These are phyloP conservation scores for Thuidium tamariscinum DNA, from an alignment of 225 moss, liverwort and hornwort genomes.

Conservation along the genomic window DNA sequence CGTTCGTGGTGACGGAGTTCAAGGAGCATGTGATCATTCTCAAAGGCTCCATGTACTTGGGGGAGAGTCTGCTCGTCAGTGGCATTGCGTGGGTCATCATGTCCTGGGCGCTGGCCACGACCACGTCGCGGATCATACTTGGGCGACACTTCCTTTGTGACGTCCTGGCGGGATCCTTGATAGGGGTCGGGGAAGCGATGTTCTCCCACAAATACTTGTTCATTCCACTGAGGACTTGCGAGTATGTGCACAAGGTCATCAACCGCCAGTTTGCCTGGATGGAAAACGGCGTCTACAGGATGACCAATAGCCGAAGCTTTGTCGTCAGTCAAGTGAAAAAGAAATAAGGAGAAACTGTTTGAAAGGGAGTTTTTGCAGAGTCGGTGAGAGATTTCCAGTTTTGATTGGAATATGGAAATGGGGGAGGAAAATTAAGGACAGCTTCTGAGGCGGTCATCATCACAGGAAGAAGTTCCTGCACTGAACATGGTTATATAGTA, in stretches of 20 bases:
- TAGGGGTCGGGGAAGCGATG: conserved; percentile 51
- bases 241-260: conserved; percentile 29
- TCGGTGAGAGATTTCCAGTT: background rate
- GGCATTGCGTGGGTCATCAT: background rate
- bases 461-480: background rate
- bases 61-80: conserved; percentile 14
- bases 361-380: background rate
- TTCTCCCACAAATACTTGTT: conserved; percentile 40
- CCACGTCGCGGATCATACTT: conserved; percentile 56
- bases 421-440: background rate
- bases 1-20: background rate
- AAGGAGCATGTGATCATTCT: conserved; percentile 3
- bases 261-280: conserved; percentile 10
- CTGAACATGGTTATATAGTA: background rate
- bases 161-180: conserved; percentile 25
- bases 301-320: background rate
- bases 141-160: conserved; percentile 82
- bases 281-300: conserved; percentile 4
- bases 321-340: conserved; percentile 2
- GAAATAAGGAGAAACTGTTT: background rate
- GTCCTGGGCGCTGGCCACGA: conserved; percentile 57
- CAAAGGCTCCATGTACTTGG: conserved; percentile 2
- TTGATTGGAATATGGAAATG: background rate
- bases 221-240: conserved; percentile 24
- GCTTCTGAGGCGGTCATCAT: background rate